Evolutionary conservation across 108 stramenopile genomes (phyloP).

Genomic region (Discostella pseudostelligera): DNA sequence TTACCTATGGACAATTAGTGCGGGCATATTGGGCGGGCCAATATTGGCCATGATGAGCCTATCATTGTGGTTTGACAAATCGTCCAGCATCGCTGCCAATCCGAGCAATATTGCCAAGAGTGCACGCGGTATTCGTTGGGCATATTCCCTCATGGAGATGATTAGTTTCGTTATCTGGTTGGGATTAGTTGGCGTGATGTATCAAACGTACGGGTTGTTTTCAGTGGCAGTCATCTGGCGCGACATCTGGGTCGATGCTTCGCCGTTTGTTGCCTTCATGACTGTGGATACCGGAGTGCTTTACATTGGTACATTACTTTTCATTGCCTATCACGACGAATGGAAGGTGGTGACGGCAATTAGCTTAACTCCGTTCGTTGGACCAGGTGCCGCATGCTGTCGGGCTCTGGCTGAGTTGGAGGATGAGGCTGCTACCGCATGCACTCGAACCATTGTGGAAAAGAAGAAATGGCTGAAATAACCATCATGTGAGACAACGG

Average conservation of each 20-base stretch:
- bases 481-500: too few relatives aligned
- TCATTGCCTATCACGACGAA: conserved; percentile 24
- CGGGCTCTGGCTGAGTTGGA: conserved; percentile 30
- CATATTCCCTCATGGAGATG: conserved; percentile 8
- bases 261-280: conserved; percentile 35
- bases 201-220: conserved; percentile 16
- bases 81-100: conserved; percentile 2
- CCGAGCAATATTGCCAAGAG: conserved; percentile 9
- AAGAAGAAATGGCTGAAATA: conserved; percentile 1
- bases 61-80: conserved; percentile 16
- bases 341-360: conserved; percentile 28
- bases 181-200: conserved; percentile 12
- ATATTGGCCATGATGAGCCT: conserved; percentile 18
- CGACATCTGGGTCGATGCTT: conserved; percentile 42
- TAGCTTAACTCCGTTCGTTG: conserved; percentile 19
- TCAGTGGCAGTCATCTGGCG: conserved; percentile 22
- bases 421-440: conserved; percentile 1
- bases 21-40: conserved; percentile 51
- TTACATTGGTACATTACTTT: conserved; percentile 15
- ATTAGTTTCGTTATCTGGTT: conserved; percentile 32
- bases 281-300: conserved; percentile 39
- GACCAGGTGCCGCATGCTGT: conserved; percentile 41
- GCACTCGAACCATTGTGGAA: not conserved
- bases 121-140: not conserved
- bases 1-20: conserved; percentile 36